Evolutionary conservation across 2,329 filamentous ascomycete genomes (phyloP), one percentile per base, ranked within the genome.

Genomic region (Helminthosporium solani): DNA sequence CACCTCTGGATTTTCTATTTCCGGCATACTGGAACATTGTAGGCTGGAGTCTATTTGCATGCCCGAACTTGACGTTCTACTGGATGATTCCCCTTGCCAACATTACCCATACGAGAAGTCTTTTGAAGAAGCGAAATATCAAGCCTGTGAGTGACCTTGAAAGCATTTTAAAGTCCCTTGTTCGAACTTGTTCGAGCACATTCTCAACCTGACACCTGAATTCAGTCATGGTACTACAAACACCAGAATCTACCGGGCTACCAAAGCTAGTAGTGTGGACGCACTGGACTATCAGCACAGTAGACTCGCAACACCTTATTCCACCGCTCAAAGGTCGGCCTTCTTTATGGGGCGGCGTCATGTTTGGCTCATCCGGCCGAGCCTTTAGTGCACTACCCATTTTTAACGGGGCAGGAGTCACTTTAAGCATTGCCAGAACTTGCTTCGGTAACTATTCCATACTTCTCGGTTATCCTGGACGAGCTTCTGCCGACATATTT

Each of bases 241-340:
- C 69, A 0, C 68, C 67, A 16, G 68, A 67, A 0, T 65, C 70
- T 0, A 72, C 66, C 0, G 69, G 70, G 1, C 44, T 67, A 14
- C 71, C 70, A 1, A 72, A 71, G 33, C 66, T 69, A 3, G 61
- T 73, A 1, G 47, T 60, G 11, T 69, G 56, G 50, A 66, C 62
- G 12, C 55, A 66, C 28, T 52, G 51, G 48, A 41, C 47, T 2
- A 43, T 63, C 2, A 47, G 40, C 16, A 54, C 52, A 5, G 42
- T 36, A 6, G 61, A 63, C 39, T 28, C 43, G 15, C 54, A 63
- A 31, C 56, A 59, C 11, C n/a, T 46, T 8, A 49, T 60, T 6
- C 46, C 55, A 34, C 44, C 52, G 12, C 27, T 61, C 5, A 51
- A 60, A 18, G 55, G 55, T 2, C 41, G 58, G 8, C 54, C 55